Base-by-base conservation (phyloP, 805 yeast genomes). In the Ogataea trehaloabstinens region DNA sequence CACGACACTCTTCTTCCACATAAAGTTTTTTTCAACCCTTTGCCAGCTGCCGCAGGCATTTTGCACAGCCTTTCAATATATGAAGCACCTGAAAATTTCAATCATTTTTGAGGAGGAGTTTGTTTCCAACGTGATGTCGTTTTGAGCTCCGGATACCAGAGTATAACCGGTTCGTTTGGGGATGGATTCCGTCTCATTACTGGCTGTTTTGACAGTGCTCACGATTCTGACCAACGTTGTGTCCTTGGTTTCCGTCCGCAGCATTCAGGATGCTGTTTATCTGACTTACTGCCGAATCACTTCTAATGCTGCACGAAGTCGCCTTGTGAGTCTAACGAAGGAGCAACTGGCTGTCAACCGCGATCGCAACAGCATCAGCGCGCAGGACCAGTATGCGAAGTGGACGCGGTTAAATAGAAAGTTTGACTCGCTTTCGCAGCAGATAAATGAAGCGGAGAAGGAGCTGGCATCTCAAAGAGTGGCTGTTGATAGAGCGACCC, bases 311-410 rank as follows among this genome's bases (percentile, higher is more conserved):
- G 15, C 13, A 8, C 12, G 16, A 8, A 13, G 13, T 8, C 31
- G 12, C 15, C 16, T 28, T 25, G 16, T 15, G 13, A 11, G 12
- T 16, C 16, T 64, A 68, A 41, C 40, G 22, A 48, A 58, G 11
- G 74, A 83, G 45, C 74, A 80, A 35, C 56, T 60, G 12, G 59
- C 64, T 15, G 55, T 78, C 17, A 68, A 74, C 48, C 68, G 65
- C 11, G 77, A 80, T 50, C 74, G 88, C 44, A 67, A 76, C 21
- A 46, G 70, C 2, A 75, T 89, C 7, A 77, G 87, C 39, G 91
- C 97, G 2, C 96, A 91, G 61, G 97, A 93, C 58, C 81, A 93
- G 53, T 93, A 91, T 60, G 96, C 97, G 20, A 82, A 77, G 54
- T 93, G 98, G 98, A 95, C 97, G 1, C 88, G 88, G 59, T 70